Conservation (phyloP, 2,329 filamentous ascomycete genomes). For the Pyrenophora seminiperda region DNA sequence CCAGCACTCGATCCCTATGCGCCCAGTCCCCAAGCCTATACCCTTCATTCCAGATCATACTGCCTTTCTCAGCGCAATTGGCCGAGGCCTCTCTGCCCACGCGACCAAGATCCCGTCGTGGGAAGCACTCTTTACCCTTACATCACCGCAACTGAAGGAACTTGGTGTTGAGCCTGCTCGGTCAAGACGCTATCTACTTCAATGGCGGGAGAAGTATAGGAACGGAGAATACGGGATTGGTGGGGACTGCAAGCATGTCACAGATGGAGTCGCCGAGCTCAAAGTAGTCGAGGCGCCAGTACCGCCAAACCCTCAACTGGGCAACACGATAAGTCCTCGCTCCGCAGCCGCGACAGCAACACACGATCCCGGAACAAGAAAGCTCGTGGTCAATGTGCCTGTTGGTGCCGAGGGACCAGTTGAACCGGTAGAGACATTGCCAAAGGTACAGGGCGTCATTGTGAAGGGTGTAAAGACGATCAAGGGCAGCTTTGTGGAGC, state of each 20-base stretch:
- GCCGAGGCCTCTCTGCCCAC: slow-evolving; percentile 81
- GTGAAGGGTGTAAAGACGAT: slow-evolving; percentile 73
- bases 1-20: slow-evolving; percentile 49
- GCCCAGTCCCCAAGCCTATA: slow-evolving; percentile 70
- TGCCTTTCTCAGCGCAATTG: slow-evolving; percentile 90
- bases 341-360: slow-evolving; percentile 56
- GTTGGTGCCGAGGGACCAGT: slow-evolving; percentile 45
- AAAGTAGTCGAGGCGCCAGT: slow-evolving; percentile 62
- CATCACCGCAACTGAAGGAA: slow-evolving; percentile 74
- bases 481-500: slow-evolving; percentile 73
- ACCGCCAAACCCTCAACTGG: slow-evolving; percentile 33
- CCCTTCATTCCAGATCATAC: slow-evolving; percentile 83
- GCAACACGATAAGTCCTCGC: slow-evolving; percentile 32
- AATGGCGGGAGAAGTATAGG: slow-evolving; percentile 85
- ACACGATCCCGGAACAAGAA: slow-evolving; percentile 60
- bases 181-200: slow-evolving; percentile 79
- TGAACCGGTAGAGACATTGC: slow-evolving; percentile 55
- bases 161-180: slow-evolving; percentile 87
- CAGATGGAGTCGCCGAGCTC: slow-evolving; percentile 62
- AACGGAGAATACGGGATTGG: slow-evolving; percentile 78
- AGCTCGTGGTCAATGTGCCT: slow-evolving; percentile 65
- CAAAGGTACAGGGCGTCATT: slow-evolving; percentile 67
- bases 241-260: slow-evolving; percentile 77
- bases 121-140: slow-evolving; percentile 85
- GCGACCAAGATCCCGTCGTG: slow-evolving; percentile 86